Conservation (phyloP, 345 rosid species). For the Trapa bicornis region DNA sequence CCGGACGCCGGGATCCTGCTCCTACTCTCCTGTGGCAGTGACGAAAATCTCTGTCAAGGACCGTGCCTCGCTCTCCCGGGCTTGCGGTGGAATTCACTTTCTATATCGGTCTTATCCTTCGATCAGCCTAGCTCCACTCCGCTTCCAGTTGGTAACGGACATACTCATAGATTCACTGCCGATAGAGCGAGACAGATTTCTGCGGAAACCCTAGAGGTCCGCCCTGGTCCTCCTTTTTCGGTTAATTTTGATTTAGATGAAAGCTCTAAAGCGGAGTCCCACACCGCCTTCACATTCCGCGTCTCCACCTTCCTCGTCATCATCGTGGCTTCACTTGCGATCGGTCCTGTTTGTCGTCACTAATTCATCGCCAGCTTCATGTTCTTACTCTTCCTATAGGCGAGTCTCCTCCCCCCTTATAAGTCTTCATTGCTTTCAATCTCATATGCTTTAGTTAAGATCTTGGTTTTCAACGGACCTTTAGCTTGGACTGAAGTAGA, state of each 20-base stretch:
- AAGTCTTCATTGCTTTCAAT: neutral
- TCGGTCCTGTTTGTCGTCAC: constrained; percentile 66
- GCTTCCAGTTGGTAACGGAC: constrained; percentile 23
- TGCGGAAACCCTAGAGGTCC: constrained; percentile 6
- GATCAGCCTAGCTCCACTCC: constrained; percentile 34
- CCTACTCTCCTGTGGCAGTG: constrained; percentile 17
- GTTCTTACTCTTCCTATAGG: constrained; percentile 73
- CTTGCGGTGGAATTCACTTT: constrained; percentile 27
- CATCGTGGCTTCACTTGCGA: constrained; percentile 87
- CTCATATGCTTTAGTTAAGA: constrained; percentile 11
- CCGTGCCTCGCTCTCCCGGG: constrained; percentile 15
- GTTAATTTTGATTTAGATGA: constrained; percentile 37
- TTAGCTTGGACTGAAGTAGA: neutral
- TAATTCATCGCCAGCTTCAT: constrained; percentile 75
- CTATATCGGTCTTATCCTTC: constrained; percentile 27
- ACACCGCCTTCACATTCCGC: constrained; percentile 55
- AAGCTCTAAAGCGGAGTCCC: constrained; percentile 70
- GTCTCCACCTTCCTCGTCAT: constrained; percentile 48
- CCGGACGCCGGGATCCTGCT: neutral
- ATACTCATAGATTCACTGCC: neutral
- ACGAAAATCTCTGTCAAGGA: constrained; percentile 32
- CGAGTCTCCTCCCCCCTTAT: constrained; percentile 24
- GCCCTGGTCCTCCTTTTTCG: neutral
- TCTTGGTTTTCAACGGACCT: constrained; percentile 9
- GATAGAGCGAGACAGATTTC: neutral